phyloP scores from a whole-genome alignment of 495 filamentous ascomycete species.

The Aspergillus heteromorphus region DNA sequence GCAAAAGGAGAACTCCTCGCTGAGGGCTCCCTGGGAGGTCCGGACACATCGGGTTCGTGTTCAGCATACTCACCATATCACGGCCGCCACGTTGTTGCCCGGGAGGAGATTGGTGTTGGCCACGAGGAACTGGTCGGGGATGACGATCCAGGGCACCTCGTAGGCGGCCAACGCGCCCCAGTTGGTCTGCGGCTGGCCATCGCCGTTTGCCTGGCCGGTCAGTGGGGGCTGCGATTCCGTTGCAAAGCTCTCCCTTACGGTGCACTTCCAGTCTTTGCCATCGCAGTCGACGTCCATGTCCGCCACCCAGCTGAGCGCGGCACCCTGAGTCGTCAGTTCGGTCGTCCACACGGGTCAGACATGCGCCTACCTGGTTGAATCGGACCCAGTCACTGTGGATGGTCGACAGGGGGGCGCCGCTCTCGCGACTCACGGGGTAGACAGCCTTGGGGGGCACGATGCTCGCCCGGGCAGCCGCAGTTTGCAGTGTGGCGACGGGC shows the following conservation, averaged over 20 bases:
- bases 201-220: constrained; percentile 27
- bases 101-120: constrained; percentile 20
- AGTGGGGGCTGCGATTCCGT: neutral
- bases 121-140: constrained; percentile 27
- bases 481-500: neutral
- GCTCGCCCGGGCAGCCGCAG: neutral
- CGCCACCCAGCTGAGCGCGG: constrained; percentile 30
- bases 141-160: constrained; percentile 35
- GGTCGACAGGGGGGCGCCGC: constrained; percentile 1
- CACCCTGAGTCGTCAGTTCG: constrained; percentile 15
- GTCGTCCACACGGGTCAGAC: neutral
- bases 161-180: constrained; percentile 36
- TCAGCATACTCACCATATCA: constrained; percentile 27
- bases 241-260: too few species aligned
- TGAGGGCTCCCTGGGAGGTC: neutral
- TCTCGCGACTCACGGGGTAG: constrained; percentile 5
- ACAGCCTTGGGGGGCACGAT: constrained; percentile 1
- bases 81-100: constrained; percentile 34
- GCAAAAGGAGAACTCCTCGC: too few species aligned
- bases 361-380: constrained; percentile 19
- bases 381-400: constrained; percentile 25
- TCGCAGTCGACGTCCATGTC: constrained; percentile 42
- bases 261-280: constrained; percentile 29
- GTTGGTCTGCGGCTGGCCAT: constrained; percentile 29
- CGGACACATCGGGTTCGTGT: neutral